Percentiles rank a stretch among this genome's conserved stretches.
phyloP scores from a whole-genome alignment of 345 rosid species.

The Eucalyptus erythrocorys region DNA sequence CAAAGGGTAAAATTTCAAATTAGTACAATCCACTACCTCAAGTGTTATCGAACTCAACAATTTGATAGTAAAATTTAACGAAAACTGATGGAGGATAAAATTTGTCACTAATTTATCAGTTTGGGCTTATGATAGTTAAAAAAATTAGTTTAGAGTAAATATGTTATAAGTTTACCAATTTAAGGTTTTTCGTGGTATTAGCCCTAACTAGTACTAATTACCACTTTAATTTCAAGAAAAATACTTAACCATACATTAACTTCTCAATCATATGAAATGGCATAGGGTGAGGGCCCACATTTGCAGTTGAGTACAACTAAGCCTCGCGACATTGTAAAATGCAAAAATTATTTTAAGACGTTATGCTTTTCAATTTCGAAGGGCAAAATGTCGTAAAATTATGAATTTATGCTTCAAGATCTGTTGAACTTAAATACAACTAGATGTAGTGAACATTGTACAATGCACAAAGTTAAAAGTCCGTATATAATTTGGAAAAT shows the following conservation, averaged over 20 bases:
- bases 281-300: background rate
- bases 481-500: background rate
- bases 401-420: background rate
- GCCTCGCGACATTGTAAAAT: background rate
- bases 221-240: too few relatives aligned
- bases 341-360: background rate
- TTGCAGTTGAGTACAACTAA: background rate
- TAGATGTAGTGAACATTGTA: background rate
- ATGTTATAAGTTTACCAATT: rapidly evolving
- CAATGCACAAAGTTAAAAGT: background rate
- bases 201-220: background rate
- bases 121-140: too few relatives aligned
- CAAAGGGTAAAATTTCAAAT: rapidly evolving
- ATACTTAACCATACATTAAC: background rate
- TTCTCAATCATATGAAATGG: background rate
- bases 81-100: rapidly evolving
- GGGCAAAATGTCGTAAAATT: background rate
- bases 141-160: too few relatives aligned
- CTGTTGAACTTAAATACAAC: background rate
- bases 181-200: rapidly evolving
- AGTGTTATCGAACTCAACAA: rapidly evolving
- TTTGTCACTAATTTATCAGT: rapidly evolving
- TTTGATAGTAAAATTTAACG: rapidly evolving
- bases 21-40: too few relatives aligned
- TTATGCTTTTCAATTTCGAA: too few relatives aligned